These are phyloP conservation scores for Apiotrichum domesticum DNA, from an alignment of 1,284 basidiomycete genomes.

Conservation along the genomic window DNA sequence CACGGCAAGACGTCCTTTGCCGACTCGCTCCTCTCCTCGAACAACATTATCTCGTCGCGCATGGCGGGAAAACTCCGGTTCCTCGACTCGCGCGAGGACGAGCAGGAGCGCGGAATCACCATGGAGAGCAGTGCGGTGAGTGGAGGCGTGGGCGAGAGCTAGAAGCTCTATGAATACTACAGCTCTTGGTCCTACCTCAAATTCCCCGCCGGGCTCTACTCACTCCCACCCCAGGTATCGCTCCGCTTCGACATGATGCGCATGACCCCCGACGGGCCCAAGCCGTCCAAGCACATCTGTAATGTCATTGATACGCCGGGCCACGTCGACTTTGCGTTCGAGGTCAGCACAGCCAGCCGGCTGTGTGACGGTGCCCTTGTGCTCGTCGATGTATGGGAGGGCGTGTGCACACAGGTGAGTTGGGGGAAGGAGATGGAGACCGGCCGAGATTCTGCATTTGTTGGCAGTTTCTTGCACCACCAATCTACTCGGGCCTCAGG, in stretches of 20 bases:
- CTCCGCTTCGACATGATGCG: slow-evolving; percentile 70
- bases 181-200: no score
- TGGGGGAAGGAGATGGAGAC: neutral
- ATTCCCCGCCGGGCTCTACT: neutral
- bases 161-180: no score
- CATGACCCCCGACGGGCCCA: slow-evolving; percentile 42
- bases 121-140: slow-evolving; percentile 91
- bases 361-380: slow-evolving; percentile 94
- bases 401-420: slow-evolving; percentile 90
- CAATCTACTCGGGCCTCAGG: no score
- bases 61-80: slow-evolving; percentile 97
- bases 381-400: slow-evolving; percentile 96
- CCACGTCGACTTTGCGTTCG: slow-evolving; percentile 96
- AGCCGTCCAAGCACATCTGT: slow-evolving; percentile 40
- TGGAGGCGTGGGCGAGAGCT: neutral
- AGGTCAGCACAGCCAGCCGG: slow-evolving; percentile 89
- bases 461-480: no score
- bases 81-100: slow-evolving; percentile 91
- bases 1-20: slow-evolving; percentile 94
- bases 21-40: slow-evolving; percentile 90
- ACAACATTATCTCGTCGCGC: slow-evolving; percentile 91
- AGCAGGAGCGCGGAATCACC: slow-evolving; percentile 95
- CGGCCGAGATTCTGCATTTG: no score
- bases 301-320: slow-evolving; percentile 99
- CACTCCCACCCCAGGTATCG: slow-evolving; percentile 51